A percentile compares a stretch with the other conserved stretches of the same genome.
Conservation (phyloP, 495 filamentous ascomycete genomes). For the Pseudoneurospora amorphoporcata region DNA sequence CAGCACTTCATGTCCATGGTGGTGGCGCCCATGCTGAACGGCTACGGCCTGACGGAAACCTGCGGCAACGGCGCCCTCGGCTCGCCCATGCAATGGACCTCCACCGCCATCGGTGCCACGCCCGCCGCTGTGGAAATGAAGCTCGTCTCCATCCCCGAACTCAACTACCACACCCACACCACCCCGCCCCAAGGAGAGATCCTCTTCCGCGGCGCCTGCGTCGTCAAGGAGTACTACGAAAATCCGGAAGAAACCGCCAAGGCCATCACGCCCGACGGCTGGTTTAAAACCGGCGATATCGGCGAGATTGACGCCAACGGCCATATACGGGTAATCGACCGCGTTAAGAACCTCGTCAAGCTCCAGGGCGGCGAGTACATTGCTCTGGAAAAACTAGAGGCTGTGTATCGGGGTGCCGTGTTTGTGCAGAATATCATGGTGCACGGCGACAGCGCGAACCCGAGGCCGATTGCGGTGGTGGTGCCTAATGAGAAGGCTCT, state of each 20-base stretch:
- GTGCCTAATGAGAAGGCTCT: constrained; percentile 45
- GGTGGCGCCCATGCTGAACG: constrained; percentile 64
- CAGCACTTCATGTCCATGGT: constrained; percentile 71
- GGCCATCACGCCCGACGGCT: constrained; percentile 72
- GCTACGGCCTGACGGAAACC: constrained; percentile 86
- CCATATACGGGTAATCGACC: constrained; percentile 79
- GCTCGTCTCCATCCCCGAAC: constrained; percentile 70
- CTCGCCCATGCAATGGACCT: constrained; percentile 56
- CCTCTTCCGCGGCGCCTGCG: constrained; percentile 57
- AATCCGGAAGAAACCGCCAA: constrained; percentile 74
- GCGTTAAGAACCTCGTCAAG: constrained; percentile 77
- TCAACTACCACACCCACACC: constrained; percentile 69
- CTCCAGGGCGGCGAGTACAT: constrained; percentile 56
- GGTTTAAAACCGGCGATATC: constrained; percentile 90
- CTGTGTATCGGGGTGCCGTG: constrained; percentile 46
- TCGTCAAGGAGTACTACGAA: constrained; percentile 69
- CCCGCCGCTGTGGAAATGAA: constrained; percentile 57
- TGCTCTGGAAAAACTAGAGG: constrained; percentile 56
- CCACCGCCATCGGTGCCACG: constrained; percentile 65
- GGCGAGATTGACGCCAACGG: constrained; percentile 63
- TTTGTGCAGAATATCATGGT: constrained; percentile 51
- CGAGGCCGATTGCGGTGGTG: constrained; percentile 48
- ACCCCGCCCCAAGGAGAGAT: constrained; percentile 82
- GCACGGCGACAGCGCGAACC: constrained; percentile 40
- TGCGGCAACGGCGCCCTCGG: constrained; percentile 60